A percentile compares a stretch with the other conserved stretches of the same genome.
Evolutionary conservation across 371 early-diverging fungal species (phyloP).

Genomic region (Nosema muscidifuracis): DNA sequence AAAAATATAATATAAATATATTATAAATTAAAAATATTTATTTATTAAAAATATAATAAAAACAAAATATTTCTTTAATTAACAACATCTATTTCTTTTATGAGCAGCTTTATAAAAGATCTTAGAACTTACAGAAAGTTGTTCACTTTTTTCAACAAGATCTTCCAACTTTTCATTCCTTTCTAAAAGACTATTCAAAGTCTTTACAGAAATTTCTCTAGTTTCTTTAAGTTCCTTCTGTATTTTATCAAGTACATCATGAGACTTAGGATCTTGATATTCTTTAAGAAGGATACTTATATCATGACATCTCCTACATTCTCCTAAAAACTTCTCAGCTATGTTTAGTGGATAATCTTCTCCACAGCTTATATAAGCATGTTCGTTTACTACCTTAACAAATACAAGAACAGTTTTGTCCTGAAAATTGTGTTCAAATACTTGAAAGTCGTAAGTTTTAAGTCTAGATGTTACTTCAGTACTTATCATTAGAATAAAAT

Average conservation of each 20-base stretch:
- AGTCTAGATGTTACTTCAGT: constrained; percentile 40
- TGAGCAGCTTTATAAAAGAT: constrained; percentile 94
- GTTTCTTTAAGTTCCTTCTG: constrained; percentile 94
- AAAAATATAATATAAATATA: too few species aligned
- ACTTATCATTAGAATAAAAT: constrained; percentile 47
- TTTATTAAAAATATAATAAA: too few species aligned
- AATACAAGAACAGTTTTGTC: constrained; percentile 51
- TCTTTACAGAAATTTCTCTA: constrained; percentile 82
- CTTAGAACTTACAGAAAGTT: constrained; percentile 78
- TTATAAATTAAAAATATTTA: too few species aligned
- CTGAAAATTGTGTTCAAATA: constrained; percentile 49
- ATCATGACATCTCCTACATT: constrained; percentile 28
- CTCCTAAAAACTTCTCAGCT: constrained; percentile 46
- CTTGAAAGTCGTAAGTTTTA: constrained; percentile 48
- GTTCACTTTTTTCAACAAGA: constrained; percentile 78
- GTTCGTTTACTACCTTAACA: constrained; percentile 31
- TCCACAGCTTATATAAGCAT: constrained; percentile 39
- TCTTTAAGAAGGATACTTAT: constrained; percentile 52
- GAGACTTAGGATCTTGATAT: constrained; percentile 55
- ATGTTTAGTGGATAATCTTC: constrained; percentile 50
- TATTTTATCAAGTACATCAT: constrained; percentile 80
- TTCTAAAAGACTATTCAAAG: constrained; percentile 83
- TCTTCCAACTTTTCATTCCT: constrained; percentile 89
- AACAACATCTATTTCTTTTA: constrained; percentile 84
- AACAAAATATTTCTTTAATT: not conserved